Conservation (phyloP, 139 green algal species). For the Chlorella ohadii region DNA sequence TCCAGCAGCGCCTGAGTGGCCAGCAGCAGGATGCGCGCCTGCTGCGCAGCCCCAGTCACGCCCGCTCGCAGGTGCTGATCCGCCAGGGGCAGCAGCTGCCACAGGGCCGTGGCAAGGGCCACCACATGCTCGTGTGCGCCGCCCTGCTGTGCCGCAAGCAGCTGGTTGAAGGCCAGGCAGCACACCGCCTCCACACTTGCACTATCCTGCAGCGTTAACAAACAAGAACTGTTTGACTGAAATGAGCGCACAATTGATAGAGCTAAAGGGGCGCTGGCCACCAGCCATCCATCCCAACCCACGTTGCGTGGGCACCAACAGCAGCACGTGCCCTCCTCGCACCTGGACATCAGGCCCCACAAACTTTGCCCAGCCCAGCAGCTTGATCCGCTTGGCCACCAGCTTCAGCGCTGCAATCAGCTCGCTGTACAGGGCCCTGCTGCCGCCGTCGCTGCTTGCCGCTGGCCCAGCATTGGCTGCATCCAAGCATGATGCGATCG, state of each 20-base stretch:
- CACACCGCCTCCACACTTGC: neutral
- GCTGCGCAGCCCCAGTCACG: neutral
- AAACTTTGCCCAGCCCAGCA: slow-evolving; percentile 10
- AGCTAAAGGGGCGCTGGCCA: too few relatives aligned
- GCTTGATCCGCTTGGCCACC: neutral
- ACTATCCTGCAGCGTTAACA: neutral
- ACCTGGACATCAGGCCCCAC: neutral
- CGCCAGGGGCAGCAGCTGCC: neutral
- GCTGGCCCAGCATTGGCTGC: neutral
- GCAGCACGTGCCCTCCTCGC: too few relatives aligned
- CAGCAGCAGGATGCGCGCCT: slow-evolving; percentile 25
- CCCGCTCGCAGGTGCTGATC: neutral
- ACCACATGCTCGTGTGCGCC: neutral
- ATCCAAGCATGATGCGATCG: neutral
- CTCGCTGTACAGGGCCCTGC: neutral
- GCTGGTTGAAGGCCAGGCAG: slow-evolving; percentile 20
- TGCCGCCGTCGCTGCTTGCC: neutral
- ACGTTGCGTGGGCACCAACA: too few relatives aligned
- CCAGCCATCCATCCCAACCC: too few relatives aligned
- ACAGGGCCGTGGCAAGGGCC: neutral
- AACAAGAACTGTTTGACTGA: too few relatives aligned
- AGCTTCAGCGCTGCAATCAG: slow-evolving; percentile 18
- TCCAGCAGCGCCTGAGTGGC: slow-evolving; percentile 29
- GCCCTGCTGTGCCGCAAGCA: neutral
- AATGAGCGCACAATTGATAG: neutral